Evolutionary conservation across 108 stramenopile genomes (phyloP).

Genomic region (Fragilaria crotonensis): DNA sequence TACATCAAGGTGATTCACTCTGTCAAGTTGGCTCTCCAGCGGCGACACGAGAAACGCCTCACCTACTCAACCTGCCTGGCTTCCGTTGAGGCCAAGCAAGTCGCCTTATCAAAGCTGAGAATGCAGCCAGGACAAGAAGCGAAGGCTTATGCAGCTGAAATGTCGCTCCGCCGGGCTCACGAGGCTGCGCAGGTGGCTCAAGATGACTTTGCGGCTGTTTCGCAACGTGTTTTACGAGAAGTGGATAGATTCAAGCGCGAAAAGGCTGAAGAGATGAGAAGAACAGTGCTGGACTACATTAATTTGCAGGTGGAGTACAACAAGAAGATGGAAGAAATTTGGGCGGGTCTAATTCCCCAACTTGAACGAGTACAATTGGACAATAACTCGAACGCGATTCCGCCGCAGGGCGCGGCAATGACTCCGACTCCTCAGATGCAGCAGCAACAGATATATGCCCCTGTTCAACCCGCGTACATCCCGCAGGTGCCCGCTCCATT

Average conservation of each 20-base stretch:
- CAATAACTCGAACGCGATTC: constrained; percentile 5
- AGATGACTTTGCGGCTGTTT: constrained; percentile 81
- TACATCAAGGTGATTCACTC: constrained; percentile 90
- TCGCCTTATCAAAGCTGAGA: constrained; percentile 46
- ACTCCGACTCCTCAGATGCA: not conserved
- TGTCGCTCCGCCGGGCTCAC: constrained; percentile 69
- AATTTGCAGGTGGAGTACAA: constrained; percentile 92
- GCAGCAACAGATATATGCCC: not conserved
- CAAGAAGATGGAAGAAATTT: constrained; percentile 86
- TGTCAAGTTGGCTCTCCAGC: constrained; percentile 86
- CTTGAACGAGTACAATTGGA: constrained; percentile 70
- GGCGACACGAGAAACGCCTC: constrained; percentile 85
- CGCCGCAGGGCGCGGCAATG: not conserved
- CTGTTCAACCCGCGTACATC: too few relatives aligned
- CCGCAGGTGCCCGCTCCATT: too few relatives aligned
- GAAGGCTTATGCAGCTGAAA: constrained; percentile 79
- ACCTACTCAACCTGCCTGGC: constrained; percentile 70
- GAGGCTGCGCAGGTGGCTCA: constrained; percentile 65
- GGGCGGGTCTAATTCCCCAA: constrained; percentile 83
- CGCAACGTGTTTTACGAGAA: constrained; percentile 88
- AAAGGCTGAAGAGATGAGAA: constrained; percentile 92
- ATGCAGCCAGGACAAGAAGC: constrained; percentile 77
- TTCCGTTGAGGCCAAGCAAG: constrained; percentile 66
- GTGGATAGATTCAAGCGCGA: constrained; percentile 95
- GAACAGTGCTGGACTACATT: constrained; percentile 88